Conservation (phyloP, 305 asterid genomes). For the Stenogyne calaminthoides region DNA sequence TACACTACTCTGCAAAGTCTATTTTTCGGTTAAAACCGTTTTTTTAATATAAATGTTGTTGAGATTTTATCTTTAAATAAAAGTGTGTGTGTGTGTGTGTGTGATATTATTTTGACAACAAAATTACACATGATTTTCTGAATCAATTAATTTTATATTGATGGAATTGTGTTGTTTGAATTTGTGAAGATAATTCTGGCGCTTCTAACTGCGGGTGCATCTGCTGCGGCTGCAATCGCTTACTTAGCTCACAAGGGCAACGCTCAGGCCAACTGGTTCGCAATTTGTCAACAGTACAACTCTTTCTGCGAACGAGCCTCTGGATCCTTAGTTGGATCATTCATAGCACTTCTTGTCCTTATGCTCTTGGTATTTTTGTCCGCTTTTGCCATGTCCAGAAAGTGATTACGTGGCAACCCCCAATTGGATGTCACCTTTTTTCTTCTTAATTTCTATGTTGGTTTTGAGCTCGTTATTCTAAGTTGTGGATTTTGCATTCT, state of each 20-base stretch:
- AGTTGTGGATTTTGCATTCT: background rate
- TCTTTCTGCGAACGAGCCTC: slow-evolving; percentile 73
- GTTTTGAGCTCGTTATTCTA: background rate
- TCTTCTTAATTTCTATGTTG: background rate
- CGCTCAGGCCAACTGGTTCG: slow-evolving; percentile 52
- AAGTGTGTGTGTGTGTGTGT: too few relatives aligned
- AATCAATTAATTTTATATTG: background rate
- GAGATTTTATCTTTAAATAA: too few relatives aligned
- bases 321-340: slow-evolving; percentile 85
- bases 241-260: slow-evolving; percentile 87
- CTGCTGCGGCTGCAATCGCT: slow-evolving; percentile 81
- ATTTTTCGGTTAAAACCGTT: too few relatives aligned
- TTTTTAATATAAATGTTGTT: too few relatives aligned
- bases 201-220: slow-evolving; percentile 70
- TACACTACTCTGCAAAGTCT: too few relatives aligned
- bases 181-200: slow-evolving; percentile 54
- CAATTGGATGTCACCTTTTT: background rate
- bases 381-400: slow-evolving; percentile 56
- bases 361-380: slow-evolving; percentile 58
- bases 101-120: too few relatives aligned
- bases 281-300: slow-evolving; percentile 73
- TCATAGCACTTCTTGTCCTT: slow-evolving; percentile 57
- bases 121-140: too few relatives aligned
- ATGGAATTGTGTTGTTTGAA: background rate
- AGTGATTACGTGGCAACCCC: background rate